Base-by-base conservation (phyloP, 352 stramenopile genomes). In the Pythium apleroticum region DNA sequence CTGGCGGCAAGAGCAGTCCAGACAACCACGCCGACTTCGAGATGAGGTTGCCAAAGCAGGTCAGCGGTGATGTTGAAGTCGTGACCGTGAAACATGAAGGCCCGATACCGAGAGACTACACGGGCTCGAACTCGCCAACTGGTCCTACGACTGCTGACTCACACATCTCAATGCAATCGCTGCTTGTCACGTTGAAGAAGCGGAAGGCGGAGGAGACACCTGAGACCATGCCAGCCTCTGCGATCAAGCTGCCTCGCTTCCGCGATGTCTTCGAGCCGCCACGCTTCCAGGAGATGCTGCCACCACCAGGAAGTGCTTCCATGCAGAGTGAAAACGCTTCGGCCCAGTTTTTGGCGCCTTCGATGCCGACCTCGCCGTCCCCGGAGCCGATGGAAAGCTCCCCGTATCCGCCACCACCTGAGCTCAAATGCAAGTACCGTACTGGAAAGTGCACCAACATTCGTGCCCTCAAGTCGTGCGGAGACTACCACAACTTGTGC, bases 341-440 rank as follows among this genome's bases (percentile, higher is more conserved):
- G 19, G 58, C 54, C 39, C 58, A 62, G 31, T 63, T 53, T 31
- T 24, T 41, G 24, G 45, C 69, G 48, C 15, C 72, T 30, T 45
- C 41, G 5, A 48, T 63, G 28, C 45, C 35, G 35, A 62, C 31
- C 50, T 57, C 35, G 25, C 59, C 72, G 39, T 64, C 74, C 12
- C 49, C 57, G 10, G 76, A 33, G 25, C 25, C 31, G n/a, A 27
- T 69, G 20, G 63, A 69, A 22, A 50, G 63, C 15, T 58, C 55
- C 31, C 25, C 63, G 19, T 64, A 59, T 35, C 31, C 54, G 20
- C 63, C 63, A n/a, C 63, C 63, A 22, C 64, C 58, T 4, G 64
- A 84, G 53, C 73, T 91, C 60, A 88, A 90, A 63, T 93, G 84
- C 74, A 89, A 91, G 54, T 91, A 91, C 70, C 84, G 81, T n/a